These are phyloP conservation scores for Aspergillus japonicus DNA, from an alignment of 2,329 filamentous ascomycete genomes.

Conservation along the genomic window DNA sequence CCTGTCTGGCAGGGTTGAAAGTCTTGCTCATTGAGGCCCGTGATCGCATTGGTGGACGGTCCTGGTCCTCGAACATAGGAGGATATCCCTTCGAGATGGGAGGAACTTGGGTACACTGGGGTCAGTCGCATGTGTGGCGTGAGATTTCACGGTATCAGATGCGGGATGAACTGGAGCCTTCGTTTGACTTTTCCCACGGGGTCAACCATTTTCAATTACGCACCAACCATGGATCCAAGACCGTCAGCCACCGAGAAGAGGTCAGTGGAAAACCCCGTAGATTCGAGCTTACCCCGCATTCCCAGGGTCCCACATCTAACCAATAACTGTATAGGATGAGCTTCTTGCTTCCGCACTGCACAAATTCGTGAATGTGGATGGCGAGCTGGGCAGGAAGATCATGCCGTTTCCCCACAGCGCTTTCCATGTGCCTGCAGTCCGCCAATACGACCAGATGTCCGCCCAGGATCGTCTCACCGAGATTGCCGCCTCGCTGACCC, in stretches of 20 bases:
- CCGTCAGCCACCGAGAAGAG: conserved; percentile 43
- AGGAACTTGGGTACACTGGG: conserved; percentile 52
- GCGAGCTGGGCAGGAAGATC: conserved; percentile 35
- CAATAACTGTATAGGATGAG: conserved; percentile 24
- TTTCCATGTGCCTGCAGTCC: conserved; percentile 32
- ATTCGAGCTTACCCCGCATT: no score
- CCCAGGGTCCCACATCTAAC: conserved; percentile 19
- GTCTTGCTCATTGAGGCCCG: conserved; percentile 50
- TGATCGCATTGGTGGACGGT: conserved; percentile 51
- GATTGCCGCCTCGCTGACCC: conserved; percentile 41
- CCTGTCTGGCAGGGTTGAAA: conserved; percentile 14
- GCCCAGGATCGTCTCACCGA: conserved; percentile 45
- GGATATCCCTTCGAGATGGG: conserved; percentile 51
- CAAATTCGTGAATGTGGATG: conserved; percentile 52
- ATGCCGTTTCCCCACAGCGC: conserved; percentile 46
- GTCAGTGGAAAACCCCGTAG: conserved; percentile 11
- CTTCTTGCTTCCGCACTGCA: conserved; percentile 36
- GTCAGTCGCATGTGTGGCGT: conserved; percentile 45
- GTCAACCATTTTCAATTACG: conserved; percentile 46
- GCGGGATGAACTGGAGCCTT: conserved; percentile 40
- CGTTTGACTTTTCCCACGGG: conserved; percentile 43
- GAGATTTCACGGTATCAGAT: conserved; percentile 51
- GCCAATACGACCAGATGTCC: conserved; percentile 43
- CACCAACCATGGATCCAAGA: conserved; percentile 26
- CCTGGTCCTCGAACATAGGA: conserved; percentile 47